These are phyloP conservation scores for Orbilia brochopaga DNA, from an alignment of 2,329 filamentous ascomycete species.

Conservation along the genomic window DNA sequence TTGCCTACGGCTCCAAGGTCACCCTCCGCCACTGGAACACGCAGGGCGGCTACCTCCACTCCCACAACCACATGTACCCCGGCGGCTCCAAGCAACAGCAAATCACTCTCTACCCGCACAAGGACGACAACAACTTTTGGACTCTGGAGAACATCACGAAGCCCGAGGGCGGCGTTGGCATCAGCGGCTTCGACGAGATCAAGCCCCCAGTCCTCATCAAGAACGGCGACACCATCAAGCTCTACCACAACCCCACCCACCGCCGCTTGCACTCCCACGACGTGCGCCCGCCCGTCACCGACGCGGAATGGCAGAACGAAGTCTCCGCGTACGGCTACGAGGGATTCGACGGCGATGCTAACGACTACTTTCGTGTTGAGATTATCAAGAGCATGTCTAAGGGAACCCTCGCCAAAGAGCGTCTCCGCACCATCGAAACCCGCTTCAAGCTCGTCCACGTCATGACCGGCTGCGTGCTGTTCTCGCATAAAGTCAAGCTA, in stretches of 20 bases:
- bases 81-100: conserved; percentile 98
- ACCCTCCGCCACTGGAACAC: conserved; percentile 93
- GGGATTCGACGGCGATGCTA: conserved; percentile 94
- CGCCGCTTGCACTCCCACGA: conserved; percentile 96
- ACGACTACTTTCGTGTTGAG: conserved; percentile 92
- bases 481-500: conserved; percentile 98
- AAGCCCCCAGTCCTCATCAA: conserved; percentile 71
- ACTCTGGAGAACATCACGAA: conserved; percentile 95
- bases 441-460: conserved; percentile 95
- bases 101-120: conserved; percentile 96
- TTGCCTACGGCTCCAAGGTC: conserved; percentile 85
- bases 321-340: conserved; percentile 97
- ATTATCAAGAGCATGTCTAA: conserved; percentile 90
- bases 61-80: conserved; percentile 96
- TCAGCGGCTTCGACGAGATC: conserved; percentile 58
- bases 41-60: conserved; percentile 96
- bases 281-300: conserved; percentile 81
- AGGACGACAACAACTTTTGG: conserved; percentile 98
- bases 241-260: conserved; percentile 83
- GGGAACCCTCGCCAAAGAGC: conserved; percentile 76
- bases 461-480: conserved; percentile 95
- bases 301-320: conserved; percentile 94
- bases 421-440: conserved; percentile 89
- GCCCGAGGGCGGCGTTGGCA: conserved; percentile 61
- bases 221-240: conserved; percentile 78